Conservation (phyloP, 257 asterid species). For the Rubia yunnanensis region DNA sequence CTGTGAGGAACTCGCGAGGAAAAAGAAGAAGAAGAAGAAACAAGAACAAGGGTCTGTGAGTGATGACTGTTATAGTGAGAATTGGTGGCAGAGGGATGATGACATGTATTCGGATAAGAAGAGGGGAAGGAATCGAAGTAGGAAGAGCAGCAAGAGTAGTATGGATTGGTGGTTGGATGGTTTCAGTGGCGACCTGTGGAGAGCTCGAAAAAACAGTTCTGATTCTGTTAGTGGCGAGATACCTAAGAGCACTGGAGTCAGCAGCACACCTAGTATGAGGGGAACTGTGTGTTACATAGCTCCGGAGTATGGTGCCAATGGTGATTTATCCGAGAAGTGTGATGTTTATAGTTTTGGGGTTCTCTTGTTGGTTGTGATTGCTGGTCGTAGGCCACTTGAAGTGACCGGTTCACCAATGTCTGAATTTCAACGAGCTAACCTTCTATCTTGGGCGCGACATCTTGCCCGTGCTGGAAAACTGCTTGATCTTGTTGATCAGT, state of each 20-base stretch:
- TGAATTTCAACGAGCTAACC: constrained; percentile 86
- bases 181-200: constrained; percentile 76
- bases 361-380: constrained; percentile 61
- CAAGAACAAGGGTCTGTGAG: constrained; percentile 35
- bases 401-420: constrained; percentile 93
- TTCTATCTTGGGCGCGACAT: constrained; percentile 83
- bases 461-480: constrained; percentile 96
- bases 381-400: constrained; percentile 95
- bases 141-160: constrained; percentile 56
- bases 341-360: constrained; percentile 93
- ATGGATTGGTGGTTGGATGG: constrained; percentile 96
- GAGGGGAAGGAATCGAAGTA: constrained; percentile 52
- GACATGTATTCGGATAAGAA: constrained; percentile 34
- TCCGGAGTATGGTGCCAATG: constrained; percentile 78
- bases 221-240: constrained; percentile 80
- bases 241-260: constrained; percentile 70
- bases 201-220: constrained; percentile 48
- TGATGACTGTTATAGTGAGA: constrained; percentile 44
- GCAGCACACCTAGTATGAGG: constrained; percentile 96
- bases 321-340: constrained; percentile 73
- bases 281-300: constrained; percentile 94
- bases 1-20: constrained; percentile 80
- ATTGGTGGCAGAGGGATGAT: constrained; percentile 62
- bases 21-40: constrained; percentile 65
- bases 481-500: constrained; percentile 69